Percentiles rank a stretch among this genome's conserved stretches.
phyloP scores from a whole-genome alignment of 2,329 filamentous ascomycete genomes.

The Magnaporthiopsis incrustans region DNA sequence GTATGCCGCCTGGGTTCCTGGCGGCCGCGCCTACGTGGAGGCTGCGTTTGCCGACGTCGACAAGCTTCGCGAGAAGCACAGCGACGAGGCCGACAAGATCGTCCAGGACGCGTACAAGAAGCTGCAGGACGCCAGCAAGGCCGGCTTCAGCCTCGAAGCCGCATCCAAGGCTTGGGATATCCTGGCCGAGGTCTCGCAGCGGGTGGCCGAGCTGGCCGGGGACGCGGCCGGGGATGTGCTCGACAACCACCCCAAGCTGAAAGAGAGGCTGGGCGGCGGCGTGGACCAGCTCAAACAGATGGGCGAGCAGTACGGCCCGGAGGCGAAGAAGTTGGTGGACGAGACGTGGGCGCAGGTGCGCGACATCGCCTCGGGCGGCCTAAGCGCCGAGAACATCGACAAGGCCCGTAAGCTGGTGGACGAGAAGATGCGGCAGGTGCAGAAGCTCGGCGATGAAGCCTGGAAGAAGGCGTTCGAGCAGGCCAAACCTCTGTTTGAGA shows the following conservation, averaged over 20 bases:
- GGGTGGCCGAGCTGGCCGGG: constrained; percentile 52
- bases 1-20: constrained; percentile 66
- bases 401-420: constrained; percentile 56
- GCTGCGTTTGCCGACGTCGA: constrained; percentile 63
- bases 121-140: constrained; percentile 52
- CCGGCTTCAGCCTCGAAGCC: constrained; percentile 53
- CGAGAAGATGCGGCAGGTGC: constrained; percentile 60
- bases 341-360: constrained; percentile 61
- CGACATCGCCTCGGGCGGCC: constrained; percentile 54
- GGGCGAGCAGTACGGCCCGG: constrained; percentile 62
- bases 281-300: constrained; percentile 62
- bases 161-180: constrained; percentile 54
- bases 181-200: constrained; percentile 51
- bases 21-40: constrained; percentile 61
- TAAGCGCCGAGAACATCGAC: constrained; percentile 42
- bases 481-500: constrained; percentile 64
- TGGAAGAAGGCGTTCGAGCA: constrained; percentile 66
- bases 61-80: constrained; percentile 57
- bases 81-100: constrained; percentile 61
- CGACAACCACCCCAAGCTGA: constrained; percentile 65
- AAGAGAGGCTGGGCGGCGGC: constrained; percentile 62
- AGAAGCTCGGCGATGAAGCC: constrained; percentile 61
- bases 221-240: constrained; percentile 58
- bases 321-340: constrained; percentile 69
- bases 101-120: constrained; percentile 60